Percentiles rank a stretch among this genome's conserved stretches.
Conservation (phyloP, 2,329 filamentous ascomycete genomes). For the Colletotrichum lini region DNA sequence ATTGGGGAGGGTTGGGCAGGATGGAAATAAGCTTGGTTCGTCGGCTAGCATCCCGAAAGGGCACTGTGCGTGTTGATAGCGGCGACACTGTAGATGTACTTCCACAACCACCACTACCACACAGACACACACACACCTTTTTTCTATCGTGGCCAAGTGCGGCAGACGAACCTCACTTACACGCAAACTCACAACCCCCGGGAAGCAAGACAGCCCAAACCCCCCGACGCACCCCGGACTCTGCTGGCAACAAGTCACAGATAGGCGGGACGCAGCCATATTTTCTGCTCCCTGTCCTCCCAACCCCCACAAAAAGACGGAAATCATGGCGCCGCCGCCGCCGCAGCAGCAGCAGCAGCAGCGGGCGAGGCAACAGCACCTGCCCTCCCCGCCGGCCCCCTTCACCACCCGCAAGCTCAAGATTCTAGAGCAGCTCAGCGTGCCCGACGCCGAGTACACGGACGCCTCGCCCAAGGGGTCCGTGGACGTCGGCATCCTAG, state of each 20-base stretch:
- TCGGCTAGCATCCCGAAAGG: constrained; percentile 20
- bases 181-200: constrained; percentile 8
- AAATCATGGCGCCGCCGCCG: constrained; percentile 20
- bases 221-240: constrained; percentile 13
- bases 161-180: constrained; percentile 35
- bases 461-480: constrained; percentile 92
- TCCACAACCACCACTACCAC: constrained; percentile 1
- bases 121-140: constrained; percentile 13
- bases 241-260: neutral
- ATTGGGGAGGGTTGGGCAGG: constrained; percentile 23
- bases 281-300: neutral
- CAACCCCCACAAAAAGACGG: neutral
- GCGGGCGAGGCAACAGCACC: constrained; percentile 39
- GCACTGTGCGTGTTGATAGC: neutral
- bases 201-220: neutral
- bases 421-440: constrained; percentile 79
- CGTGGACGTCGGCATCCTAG: constrained; percentile 83
- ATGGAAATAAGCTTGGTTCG: constrained; percentile 29
- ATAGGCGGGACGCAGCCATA: neutral
- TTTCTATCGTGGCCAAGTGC: neutral
- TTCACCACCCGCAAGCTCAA: constrained; percentile 77
- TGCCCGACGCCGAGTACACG: constrained; percentile 79
- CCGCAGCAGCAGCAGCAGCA: constrained; percentile 14
- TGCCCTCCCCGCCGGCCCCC: constrained; percentile 48
- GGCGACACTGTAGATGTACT: constrained; percentile 23